phyloP scores from a whole-genome alignment of 192 early-diverging fungal species.

The Thoreauomyces humboldtii region DNA sequence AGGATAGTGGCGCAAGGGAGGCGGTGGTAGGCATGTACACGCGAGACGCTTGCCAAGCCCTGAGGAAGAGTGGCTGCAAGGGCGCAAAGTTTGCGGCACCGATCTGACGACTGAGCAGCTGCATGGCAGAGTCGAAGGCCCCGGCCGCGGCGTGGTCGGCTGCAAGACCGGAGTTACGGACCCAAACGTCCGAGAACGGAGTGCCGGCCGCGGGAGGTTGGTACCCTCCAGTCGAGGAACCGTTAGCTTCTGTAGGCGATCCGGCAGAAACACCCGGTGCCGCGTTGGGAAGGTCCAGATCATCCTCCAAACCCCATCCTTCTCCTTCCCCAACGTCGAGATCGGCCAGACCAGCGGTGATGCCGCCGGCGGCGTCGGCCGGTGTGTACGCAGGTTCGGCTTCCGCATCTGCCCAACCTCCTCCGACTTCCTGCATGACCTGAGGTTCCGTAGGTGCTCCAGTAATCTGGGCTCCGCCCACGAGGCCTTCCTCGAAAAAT shows the following conservation, averaged over 20 bases:
- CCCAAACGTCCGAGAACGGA: conserved; percentile 71
- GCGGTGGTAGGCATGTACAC: conserved; percentile 63
- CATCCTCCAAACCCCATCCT: conserved; percentile 89
- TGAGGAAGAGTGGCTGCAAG: conserved; percentile 83
- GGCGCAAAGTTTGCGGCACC: conserved; percentile 91
- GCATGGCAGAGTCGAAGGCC: conserved; percentile 92
- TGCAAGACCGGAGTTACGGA: conserved; percentile 80
- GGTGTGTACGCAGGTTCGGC: conserved; percentile 44
- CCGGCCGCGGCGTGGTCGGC: conserved; percentile 95
- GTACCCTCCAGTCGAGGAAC: conserved; percentile 51
- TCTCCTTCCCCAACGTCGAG: conserved; percentile 48
- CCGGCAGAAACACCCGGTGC: conserved; percentile 43
- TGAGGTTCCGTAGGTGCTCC: conserved; percentile 64
- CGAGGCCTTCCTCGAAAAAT: conserved; percentile 73
- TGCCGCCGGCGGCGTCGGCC: conserved; percentile 26
- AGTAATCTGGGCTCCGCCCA: conserved; percentile 25
- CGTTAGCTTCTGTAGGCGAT: conserved; percentile 49
- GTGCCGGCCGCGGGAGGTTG: conserved; percentile 74
- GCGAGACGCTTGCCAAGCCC: conserved; percentile 76
- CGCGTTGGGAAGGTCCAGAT: conserved; percentile 66
- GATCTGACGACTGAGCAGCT: conserved; percentile 86
- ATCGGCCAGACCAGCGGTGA: conserved; percentile 35
- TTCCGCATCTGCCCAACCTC: conserved; percentile 80
- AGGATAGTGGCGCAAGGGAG: conserved; percentile 55
- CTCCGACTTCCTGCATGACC: conserved; percentile 49